Conservation (phyloP, 2,329 filamentous ascomycete genomes). For the Talaromyces sp. region DNA sequence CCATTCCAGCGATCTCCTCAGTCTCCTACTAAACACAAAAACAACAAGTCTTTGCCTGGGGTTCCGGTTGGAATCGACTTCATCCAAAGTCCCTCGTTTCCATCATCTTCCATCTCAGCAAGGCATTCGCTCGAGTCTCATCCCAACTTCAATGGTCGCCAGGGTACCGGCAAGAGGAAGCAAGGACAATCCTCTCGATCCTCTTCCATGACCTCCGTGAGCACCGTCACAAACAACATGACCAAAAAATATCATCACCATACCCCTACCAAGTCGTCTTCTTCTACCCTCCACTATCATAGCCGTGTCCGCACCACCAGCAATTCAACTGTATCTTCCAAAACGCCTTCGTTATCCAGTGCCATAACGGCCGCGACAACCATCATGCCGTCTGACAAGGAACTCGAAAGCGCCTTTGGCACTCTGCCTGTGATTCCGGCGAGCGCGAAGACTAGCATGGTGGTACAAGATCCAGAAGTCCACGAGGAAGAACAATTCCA, state of each 20-base stretch:
- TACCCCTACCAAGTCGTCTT: conserved; percentile 8
- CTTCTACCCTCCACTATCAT: conserved; percentile 8
- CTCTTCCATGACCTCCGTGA: background rate
- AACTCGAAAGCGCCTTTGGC: conserved; percentile 13
- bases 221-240: background rate
- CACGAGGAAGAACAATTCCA: conserved; percentile 13
- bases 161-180: conserved; percentile 2
- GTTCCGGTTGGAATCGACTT: background rate
- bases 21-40: conserved; percentile 1
- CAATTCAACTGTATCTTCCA: conserved; percentile 9
- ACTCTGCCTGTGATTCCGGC: conserved; percentile 9
- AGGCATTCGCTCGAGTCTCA: conserved; percentile 4
- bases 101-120: background rate
- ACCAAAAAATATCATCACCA: conserved; percentile 2
- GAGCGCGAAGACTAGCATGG: conserved; percentile 11
- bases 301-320: conserved; percentile 10
- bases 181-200: conserved; percentile 4
- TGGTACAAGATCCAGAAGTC: conserved; percentile 6
- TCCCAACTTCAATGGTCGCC: background rate
- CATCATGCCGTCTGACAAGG: conserved; percentile 17
- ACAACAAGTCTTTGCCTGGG: background rate
- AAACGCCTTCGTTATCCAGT: conserved; percentile 27
- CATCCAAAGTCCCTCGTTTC: background rate
- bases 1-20: background rate
- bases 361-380: conserved; percentile 17